phyloP scores from a whole-genome alignment of 2,329 filamentous ascomycete species.

The Zymoseptoria pseudotritici region DNA sequence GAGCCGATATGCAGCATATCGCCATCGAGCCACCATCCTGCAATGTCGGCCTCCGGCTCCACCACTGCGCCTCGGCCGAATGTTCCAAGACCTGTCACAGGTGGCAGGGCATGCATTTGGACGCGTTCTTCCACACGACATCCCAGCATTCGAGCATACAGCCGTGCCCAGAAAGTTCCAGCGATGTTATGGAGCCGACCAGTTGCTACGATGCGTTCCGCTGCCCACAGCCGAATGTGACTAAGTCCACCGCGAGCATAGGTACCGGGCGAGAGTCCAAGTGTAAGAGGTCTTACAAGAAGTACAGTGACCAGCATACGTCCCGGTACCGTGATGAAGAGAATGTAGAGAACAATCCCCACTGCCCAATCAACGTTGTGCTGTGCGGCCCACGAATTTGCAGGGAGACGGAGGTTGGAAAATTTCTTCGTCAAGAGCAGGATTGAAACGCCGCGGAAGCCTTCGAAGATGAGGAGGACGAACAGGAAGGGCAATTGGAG shows the following conservation, averaged over 20 bases:
- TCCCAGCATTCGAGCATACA: constrained; percentile 5
- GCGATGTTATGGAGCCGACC: constrained; percentile 1
- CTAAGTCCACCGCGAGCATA: constrained; percentile 1
- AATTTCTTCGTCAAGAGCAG: constrained; percentile 4
- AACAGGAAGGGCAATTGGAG: constrained; percentile 1
- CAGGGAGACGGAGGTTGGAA: neutral
- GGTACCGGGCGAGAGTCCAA: constrained; percentile 2
- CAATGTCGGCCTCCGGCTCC: constrained; percentile 3
- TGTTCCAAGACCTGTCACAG: constrained; percentile 2
- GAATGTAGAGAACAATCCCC: constrained; percentile 1
- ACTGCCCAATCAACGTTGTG: constrained; percentile 1
- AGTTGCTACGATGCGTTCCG: constrained; percentile 2
- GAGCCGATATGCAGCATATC: constrained; percentile 4
- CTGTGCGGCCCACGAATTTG: constrained; percentile 2
- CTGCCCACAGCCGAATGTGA: constrained; percentile 6
- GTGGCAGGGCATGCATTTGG: constrained; percentile 4
- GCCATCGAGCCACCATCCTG: constrained; percentile 7
- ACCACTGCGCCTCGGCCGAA: constrained; percentile 2
- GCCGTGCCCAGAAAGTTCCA: constrained; percentile 2
- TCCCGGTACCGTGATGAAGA: constrained; percentile 2
- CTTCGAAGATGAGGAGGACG: constrained; percentile 1
- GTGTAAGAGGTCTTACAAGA: neutral
- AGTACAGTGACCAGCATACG: neutral
- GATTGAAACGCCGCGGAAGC: constrained; percentile 1
- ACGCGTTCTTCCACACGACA: neutral